These are phyloP conservation scores for Epichloe gansuensis DNA, from an alignment of 2,329 filamentous ascomycete species.

Conservation along the genomic window DNA sequence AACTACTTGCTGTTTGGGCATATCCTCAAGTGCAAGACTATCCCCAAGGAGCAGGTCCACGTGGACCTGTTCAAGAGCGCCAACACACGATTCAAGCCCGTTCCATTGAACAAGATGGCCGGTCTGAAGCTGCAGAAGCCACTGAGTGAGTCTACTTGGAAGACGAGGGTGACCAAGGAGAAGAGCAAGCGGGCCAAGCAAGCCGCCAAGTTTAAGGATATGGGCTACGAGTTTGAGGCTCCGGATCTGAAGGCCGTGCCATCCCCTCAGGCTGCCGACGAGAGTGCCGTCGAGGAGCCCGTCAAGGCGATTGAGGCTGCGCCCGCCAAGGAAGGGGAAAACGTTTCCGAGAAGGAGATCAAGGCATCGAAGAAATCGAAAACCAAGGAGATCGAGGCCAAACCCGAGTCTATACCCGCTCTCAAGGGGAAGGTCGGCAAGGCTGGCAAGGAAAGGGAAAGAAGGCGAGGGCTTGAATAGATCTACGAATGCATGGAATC, in stretches of 20 bases:
- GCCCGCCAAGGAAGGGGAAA: conserved; percentile 15
- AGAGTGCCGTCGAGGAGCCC: conserved; percentile 20
- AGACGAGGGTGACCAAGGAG: conserved; percentile 61
- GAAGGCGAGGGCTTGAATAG: conserved; percentile 9
- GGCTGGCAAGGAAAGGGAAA: conserved; percentile 21
- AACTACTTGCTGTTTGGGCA: conserved; percentile 94
- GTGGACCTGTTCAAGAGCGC: conserved; percentile 79
- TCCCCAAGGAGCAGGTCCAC: conserved; percentile 68
- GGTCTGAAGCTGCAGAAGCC: conserved; percentile 63
- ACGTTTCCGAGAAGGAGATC: conserved; percentile 12
- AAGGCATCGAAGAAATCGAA: conserved; percentile 9
- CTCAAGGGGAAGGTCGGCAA: conserved; percentile 12
- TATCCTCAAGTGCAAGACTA: conserved; percentile 74
- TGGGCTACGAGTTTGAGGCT: conserved; percentile 74
- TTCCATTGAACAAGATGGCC: conserved; percentile 80
- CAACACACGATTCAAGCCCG: conserved; percentile 77
- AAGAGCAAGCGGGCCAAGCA: conserved; percentile 56
- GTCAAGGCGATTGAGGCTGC: conserved; percentile 25
- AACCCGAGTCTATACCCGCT: conserved; percentile 9
- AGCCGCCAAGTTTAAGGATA: conserved; percentile 60
- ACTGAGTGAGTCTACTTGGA: conserved; percentile 65
- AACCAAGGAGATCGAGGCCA: conserved; percentile 10
- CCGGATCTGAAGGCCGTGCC: conserved; percentile 53
- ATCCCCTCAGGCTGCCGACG: conserved; percentile 24
- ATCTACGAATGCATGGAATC: background rate